Conservation (phyloP, 2,329 filamentous ascomycete genomes). For the Beauveria caledonica region DNA sequence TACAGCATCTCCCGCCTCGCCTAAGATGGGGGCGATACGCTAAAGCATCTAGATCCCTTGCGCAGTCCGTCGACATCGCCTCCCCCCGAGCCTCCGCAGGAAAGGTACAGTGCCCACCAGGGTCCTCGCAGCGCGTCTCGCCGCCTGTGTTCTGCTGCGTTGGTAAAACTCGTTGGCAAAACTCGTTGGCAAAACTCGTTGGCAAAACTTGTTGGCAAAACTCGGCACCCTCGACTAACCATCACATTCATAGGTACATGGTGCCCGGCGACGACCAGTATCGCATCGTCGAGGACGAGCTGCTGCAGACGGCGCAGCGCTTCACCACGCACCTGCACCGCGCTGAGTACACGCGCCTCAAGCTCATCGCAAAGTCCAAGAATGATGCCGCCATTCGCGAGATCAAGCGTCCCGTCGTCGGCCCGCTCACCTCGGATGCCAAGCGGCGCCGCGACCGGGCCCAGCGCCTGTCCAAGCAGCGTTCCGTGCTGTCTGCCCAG, state of each 20-base stretch:
- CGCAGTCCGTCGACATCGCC: slow-evolving; percentile 43
- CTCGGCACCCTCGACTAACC: no score
- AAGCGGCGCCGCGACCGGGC: slow-evolving; percentile 17
- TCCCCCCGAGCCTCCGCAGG: slow-evolving; percentile 37
- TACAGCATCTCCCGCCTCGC: not conserved
- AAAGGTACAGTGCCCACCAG: slow-evolving; percentile 29
- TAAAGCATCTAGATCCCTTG: slow-evolving; percentile 14
- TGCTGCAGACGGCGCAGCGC: slow-evolving; percentile 55
- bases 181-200: no score
- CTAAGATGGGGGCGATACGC: slow-evolving; percentile 5
- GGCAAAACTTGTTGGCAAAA: no score
- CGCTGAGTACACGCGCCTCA: slow-evolving; percentile 66
- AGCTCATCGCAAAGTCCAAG: slow-evolving; percentile 44
- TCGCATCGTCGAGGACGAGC: slow-evolving; percentile 80
- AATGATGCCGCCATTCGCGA: slow-evolving; percentile 44
- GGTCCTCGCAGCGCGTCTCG: not conserved
- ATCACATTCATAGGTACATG: slow-evolving; percentile 46
- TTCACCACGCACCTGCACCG: slow-evolving; percentile 71
- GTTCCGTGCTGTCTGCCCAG: slow-evolving; percentile 13
- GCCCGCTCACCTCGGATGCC: slow-evolving; percentile 22
- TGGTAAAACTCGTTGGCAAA: no score
- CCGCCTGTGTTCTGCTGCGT: no score
- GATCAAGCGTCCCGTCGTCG: slow-evolving; percentile 44
- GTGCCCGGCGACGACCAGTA: slow-evolving; percentile 63
- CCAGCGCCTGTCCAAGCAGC: slow-evolving; percentile 19